Evolutionary conservation across 2,329 filamentous ascomycete genomes (phyloP), one percentile per base, ranked within the genome.

Genomic region (Aspergillus fructus): DNA sequence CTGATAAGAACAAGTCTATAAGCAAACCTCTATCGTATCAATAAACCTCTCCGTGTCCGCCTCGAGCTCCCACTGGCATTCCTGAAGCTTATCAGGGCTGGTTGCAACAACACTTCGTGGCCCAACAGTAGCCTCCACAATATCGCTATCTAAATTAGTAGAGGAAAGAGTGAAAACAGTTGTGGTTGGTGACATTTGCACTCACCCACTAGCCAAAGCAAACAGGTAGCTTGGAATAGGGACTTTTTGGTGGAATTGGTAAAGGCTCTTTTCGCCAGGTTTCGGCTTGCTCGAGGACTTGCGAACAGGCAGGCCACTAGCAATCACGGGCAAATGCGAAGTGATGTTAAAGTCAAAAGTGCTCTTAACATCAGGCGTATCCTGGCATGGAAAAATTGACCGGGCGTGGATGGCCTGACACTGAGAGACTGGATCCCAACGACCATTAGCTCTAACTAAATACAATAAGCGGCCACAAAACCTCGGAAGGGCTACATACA

Each of bases 321-420:
- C 93, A 56, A 97, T 85, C n/a, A 97, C 93, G 0, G 92, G 91
- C 13, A 96, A 83, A 5, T 89, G 86, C 23, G 92, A 97, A 24
- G 87, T 87, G 69, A 99, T 89, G 68, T 88, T 89, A 79, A 97
- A 97, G 61, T 88, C 87, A 76, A 93, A 92, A 1, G 92, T 96
- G n/a, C 90, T 92, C 80, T 99, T 99, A 68, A 97, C 90, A 72
- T 97, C 93, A 3, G 94, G 94, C 1, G 94, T 97, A 71, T 99
- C 94, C 78, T 97, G 93, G 76, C 93, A 97, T 6, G 94, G 94
- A 74, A 97, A 96, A 60, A 97, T 85, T 48, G 92, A 96, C 59
- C 94, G 87, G 43, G 91, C 91, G 69, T 97, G 93, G 69, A 97
- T 97, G 53, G 93, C 93, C 80, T 99, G 93, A 74, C 93, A 96